A percentile compares a stretch with the other conserved stretches of the same genome.
Evolutionary conservation across 2,329 filamentous ascomycete species (phyloP).

Genomic region (Fusarium pseudograminearum): DNA sequence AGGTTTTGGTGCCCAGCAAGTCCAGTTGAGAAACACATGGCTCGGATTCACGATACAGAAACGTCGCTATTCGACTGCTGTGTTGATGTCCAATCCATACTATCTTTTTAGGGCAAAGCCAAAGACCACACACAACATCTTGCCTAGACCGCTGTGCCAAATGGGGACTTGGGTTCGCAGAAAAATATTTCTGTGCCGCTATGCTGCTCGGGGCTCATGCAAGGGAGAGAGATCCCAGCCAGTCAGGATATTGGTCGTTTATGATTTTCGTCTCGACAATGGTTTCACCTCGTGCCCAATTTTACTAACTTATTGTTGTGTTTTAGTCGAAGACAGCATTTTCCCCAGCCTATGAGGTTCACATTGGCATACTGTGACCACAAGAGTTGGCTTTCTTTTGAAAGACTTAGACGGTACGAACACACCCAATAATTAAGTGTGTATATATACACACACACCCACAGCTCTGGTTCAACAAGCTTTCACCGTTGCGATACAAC

Average conservation of each 20-base stretch:
- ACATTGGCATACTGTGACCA: slow-evolving; percentile 33
- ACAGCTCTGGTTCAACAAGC: slow-evolving; percentile 30
- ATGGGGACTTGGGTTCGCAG: slow-evolving; percentile 25
- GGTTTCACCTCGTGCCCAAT: slow-evolving; percentile 19
- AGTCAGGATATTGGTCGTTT: slow-evolving; percentile 28
- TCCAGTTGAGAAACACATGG: slow-evolving; percentile 23
- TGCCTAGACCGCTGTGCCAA: slow-evolving; percentile 3
- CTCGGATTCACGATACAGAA: slow-evolving; percentile 12
- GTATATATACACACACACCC: slow-evolving; percentile 30
- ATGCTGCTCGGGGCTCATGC: slow-evolving; percentile 36
- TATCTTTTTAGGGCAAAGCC: slow-evolving; percentile 5
- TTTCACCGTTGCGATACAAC: slow-evolving; percentile 36
- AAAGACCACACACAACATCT: neutral
- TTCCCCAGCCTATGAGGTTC: slow-evolving; percentile 19
- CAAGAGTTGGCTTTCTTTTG: slow-evolving; percentile 20
- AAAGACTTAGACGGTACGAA: slow-evolving; percentile 16
- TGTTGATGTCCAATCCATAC: slow-evolving; percentile 7
- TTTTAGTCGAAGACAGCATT: slow-evolving; percentile 28
- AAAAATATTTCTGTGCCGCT: slow-evolving; percentile 22
- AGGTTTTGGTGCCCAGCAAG: slow-evolving; percentile 39
- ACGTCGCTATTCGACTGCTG: neutral
- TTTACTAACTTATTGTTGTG: slow-evolving; percentile 37
- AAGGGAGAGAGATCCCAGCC: slow-evolving; percentile 37
- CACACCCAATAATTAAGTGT: slow-evolving; percentile 25
- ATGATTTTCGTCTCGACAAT: slow-evolving; percentile 36